Conservation (phyloP, 192 early-diverging fungal species). For the Coemansia sp. region DNA sequence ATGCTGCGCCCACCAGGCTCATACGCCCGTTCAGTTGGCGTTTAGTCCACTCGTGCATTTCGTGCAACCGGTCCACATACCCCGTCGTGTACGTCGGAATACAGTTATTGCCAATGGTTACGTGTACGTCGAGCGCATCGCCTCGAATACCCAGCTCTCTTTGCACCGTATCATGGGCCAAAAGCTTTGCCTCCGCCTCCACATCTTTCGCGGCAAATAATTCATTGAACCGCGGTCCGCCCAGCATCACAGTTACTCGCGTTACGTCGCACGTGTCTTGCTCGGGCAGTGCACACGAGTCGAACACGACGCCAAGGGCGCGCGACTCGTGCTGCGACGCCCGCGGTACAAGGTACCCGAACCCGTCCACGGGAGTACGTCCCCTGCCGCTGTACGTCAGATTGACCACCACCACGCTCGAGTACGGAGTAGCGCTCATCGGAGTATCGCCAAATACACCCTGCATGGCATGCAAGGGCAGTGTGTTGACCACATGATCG, state of each 20-base stretch:
- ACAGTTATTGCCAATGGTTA: slow-evolving; percentile 67
- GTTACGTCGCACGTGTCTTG: slow-evolving; percentile 7
- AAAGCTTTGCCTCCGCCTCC: slow-evolving; percentile 26
- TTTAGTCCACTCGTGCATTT: slow-evolving; percentile 61
- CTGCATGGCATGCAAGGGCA: slow-evolving; percentile 61
- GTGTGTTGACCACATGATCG: slow-evolving; percentile 67
- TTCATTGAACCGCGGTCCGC: slow-evolving; percentile 71
- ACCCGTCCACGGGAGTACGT: slow-evolving; percentile 71
- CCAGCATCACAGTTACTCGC: slow-evolving; percentile 88
- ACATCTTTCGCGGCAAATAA: slow-evolving; percentile 35
- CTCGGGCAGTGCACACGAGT: slow-evolving; percentile 58
- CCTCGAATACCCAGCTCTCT: slow-evolving; percentile 60
- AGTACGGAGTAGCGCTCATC: slow-evolving; percentile 67
- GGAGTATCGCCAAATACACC: slow-evolving; percentile 54
- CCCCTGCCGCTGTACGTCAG: slow-evolving; percentile 59
- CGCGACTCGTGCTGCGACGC: slow-evolving; percentile 51
- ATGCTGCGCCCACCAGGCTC: slow-evolving; percentile 77
- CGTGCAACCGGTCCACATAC: slow-evolving; percentile 64
- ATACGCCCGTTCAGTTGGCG: slow-evolving; percentile 57
- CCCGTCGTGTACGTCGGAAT: slow-evolving; percentile 90
- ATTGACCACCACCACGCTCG: slow-evolving; percentile 84
- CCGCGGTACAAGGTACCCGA: slow-evolving; percentile 86
- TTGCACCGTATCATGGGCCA: slow-evolving; percentile 60
- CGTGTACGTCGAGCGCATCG: slow-evolving; percentile 52
- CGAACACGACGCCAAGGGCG: slow-evolving; percentile 83